Percentiles rank a stretch among this genome's conserved stretches.
Conservation (phyloP, 495 filamentous ascomycete genomes). For the Articulospora tetracladia region DNA sequence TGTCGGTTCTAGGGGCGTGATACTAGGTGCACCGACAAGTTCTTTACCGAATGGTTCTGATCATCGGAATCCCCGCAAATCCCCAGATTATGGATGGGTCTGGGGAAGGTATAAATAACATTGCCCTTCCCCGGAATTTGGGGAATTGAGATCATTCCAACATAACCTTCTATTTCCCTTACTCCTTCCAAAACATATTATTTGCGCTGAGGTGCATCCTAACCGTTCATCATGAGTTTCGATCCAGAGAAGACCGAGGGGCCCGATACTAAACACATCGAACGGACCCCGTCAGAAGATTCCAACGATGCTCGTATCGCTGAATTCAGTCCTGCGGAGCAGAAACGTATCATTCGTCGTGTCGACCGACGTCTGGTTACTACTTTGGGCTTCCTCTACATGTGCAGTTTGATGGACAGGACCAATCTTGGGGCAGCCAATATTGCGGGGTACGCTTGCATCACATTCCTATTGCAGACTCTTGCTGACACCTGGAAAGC, state of each 20-base stretch:
- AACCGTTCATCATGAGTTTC: slow-evolving; percentile 4
- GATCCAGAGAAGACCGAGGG: slow-evolving; percentile 6
- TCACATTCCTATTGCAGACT: not conserved
- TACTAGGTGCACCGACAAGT: not conserved
- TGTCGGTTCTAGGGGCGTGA: not conserved
- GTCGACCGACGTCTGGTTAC: slow-evolving; percentile 61
- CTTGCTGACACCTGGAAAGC: not conserved
- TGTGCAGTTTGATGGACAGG: slow-evolving; percentile 64
- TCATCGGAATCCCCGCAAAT: not conserved
- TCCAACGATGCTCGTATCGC: slow-evolving; percentile 15
- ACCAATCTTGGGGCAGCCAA: slow-evolving; percentile 62
- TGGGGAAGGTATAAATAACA: not conserved
- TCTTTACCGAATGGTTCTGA: not conserved
- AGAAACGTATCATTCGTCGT: slow-evolving; percentile 49
- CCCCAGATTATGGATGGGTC: not conserved
- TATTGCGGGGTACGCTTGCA: slow-evolving; percentile 46
- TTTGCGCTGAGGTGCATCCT: not conserved
- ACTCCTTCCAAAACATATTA: not conserved
- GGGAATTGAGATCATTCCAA: not conserved
- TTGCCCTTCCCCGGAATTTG: not conserved
- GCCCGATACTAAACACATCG: not conserved
- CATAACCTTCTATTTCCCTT: not conserved
- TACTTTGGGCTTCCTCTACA: slow-evolving; percentile 63
- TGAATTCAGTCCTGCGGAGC: slow-evolving; percentile 31
- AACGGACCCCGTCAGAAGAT: slow-evolving; percentile 5